Percentiles rank a stretch among this genome's conserved stretches.
These are phyloP conservation scores for Lodderomyces pseudojiufengensis DNA, from an alignment of 1,139 yeast genomes.

Conservation along the genomic window DNA sequence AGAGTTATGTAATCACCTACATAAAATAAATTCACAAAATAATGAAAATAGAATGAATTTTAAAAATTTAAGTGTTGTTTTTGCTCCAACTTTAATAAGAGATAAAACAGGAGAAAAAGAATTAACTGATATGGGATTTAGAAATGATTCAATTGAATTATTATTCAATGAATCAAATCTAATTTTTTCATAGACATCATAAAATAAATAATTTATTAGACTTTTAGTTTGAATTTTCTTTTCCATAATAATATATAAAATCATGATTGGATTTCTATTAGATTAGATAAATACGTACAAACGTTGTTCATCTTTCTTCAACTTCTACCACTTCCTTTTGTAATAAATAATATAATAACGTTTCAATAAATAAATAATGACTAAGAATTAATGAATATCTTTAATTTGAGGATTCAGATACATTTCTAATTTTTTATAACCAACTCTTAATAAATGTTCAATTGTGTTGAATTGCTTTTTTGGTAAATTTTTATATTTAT, in stretches of 20 bases:
- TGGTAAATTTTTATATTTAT: slow-evolving; percentile 53
- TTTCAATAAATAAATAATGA: no score
- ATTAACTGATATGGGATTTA: slow-evolving; percentile 77
- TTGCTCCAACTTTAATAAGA: slow-evolving; percentile 90
- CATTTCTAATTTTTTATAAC: slow-evolving; percentile 69
- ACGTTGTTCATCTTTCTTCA: no score
- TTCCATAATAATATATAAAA: no score
- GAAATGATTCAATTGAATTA: slow-evolving; percentile 78
- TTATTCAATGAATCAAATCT: slow-evolving; percentile 51
- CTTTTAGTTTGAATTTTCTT: background rate
- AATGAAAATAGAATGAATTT: slow-evolving; percentile 69
- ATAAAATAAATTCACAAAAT: slow-evolving; percentile 47
- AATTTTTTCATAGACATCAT: slow-evolving; percentile 7
- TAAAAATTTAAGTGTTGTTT: slow-evolving; percentile 83
- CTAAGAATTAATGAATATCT: slow-evolving; percentile 44
- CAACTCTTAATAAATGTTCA: slow-evolving; percentile 79
- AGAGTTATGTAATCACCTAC: slow-evolving; percentile 60
- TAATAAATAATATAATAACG: no score
- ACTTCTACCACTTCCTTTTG: no score
- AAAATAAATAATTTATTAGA: background rate
- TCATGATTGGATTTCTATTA: background rate
- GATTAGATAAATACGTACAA: no score
- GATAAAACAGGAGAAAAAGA: slow-evolving; percentile 82
- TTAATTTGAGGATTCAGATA: slow-evolving; percentile 65
- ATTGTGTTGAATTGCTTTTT: slow-evolving; percentile 83